These are phyloP conservation scores for Blumeria hordei DNA, from an alignment of 2,329 filamentous ascomycete genomes.

Conservation along the genomic window DNA sequence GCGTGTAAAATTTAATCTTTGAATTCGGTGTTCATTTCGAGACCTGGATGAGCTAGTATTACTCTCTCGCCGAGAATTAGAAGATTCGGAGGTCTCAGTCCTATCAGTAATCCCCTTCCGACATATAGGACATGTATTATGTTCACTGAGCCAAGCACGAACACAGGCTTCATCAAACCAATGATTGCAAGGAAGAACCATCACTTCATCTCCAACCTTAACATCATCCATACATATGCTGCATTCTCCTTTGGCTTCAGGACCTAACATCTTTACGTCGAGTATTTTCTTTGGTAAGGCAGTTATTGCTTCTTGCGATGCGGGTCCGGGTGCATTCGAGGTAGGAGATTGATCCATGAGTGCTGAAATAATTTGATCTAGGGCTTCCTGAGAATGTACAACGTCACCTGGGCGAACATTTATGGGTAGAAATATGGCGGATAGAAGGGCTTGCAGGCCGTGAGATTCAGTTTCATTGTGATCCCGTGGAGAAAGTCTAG, in stretches of 20 bases:
- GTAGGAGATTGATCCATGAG: slow-evolving; percentile 65
- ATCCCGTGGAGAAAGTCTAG: background rate
- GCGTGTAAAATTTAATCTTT: slow-evolving; percentile 5
- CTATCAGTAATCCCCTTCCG: slow-evolving; percentile 20
- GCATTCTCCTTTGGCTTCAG: slow-evolving; percentile 51
- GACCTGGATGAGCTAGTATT: slow-evolving; percentile 4
- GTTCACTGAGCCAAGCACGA: slow-evolving; percentile 61
- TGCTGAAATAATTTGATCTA: slow-evolving; percentile 69
- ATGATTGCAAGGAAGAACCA: slow-evolving; percentile 65
- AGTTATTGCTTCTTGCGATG: slow-evolving; percentile 48
- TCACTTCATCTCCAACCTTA: slow-evolving; percentile 45
- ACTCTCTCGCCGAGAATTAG: slow-evolving; percentile 5
- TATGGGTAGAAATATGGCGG: slow-evolving; percentile 25
- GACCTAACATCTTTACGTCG: slow-evolving; percentile 41
- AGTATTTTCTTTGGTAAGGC: slow-evolving; percentile 48
- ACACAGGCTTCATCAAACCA: slow-evolving; percentile 83
- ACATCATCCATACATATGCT: slow-evolving; percentile 88
- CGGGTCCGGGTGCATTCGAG: slow-evolving; percentile 61
- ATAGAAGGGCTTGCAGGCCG: slow-evolving; percentile 28
- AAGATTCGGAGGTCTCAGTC: slow-evolving; percentile 1
- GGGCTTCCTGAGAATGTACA: slow-evolving; percentile 72
- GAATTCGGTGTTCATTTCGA: slow-evolving; percentile 5
- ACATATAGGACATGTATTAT: slow-evolving; percentile 80
- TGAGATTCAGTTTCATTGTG: background rate
- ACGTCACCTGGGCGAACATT: slow-evolving; percentile 44